Percentiles rank a stretch among this genome's conserved stretches.
phyloP scores from a whole-genome alignment of 2,329 filamentous ascomycete genomes.

The Didymosphaeria variabile region DNA sequence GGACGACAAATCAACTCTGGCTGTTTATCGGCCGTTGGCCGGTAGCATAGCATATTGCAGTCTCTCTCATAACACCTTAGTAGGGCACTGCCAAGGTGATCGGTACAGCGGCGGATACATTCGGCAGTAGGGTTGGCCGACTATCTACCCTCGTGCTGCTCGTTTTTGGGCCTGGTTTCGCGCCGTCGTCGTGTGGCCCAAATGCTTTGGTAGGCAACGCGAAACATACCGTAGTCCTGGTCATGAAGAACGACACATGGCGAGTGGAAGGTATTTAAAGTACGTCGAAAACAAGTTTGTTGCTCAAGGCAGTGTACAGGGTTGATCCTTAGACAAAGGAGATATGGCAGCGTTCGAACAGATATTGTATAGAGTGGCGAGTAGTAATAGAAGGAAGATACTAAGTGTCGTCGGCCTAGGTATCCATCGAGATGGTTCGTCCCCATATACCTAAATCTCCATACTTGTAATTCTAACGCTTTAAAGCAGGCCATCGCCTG shows the following conservation, averaged over 20 bases:
- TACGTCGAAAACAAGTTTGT: too few relatives aligned
- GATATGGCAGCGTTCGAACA: background rate
- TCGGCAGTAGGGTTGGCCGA: background rate
- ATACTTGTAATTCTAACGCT: too few relatives aligned
- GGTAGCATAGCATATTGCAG: too few relatives aligned
- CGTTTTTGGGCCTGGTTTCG: background rate
- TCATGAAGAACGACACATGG: too few relatives aligned
- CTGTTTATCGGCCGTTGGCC: too few relatives aligned
- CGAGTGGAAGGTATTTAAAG: too few relatives aligned
- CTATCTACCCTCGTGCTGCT: background rate
- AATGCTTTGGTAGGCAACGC: too few relatives aligned
- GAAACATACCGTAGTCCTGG: too few relatives aligned
- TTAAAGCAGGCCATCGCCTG: conserved; percentile 8
- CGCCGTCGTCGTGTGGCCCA: background rate
- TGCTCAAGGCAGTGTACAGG: too few relatives aligned
- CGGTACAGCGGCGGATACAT: background rate
- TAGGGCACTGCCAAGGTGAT: background rate
- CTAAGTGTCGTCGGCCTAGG: conserved; percentile 7
- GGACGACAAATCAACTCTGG: background rate
- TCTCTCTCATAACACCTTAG: too few relatives aligned
- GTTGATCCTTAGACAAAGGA: background rate
- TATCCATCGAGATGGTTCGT: conserved; percentile 3
- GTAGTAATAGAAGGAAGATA: background rate
- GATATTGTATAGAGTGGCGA: background rate
- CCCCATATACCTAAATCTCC: background rate